Conservation (phyloP, 202 grass and related monocot species). For the Setaria viridis region DNA sequence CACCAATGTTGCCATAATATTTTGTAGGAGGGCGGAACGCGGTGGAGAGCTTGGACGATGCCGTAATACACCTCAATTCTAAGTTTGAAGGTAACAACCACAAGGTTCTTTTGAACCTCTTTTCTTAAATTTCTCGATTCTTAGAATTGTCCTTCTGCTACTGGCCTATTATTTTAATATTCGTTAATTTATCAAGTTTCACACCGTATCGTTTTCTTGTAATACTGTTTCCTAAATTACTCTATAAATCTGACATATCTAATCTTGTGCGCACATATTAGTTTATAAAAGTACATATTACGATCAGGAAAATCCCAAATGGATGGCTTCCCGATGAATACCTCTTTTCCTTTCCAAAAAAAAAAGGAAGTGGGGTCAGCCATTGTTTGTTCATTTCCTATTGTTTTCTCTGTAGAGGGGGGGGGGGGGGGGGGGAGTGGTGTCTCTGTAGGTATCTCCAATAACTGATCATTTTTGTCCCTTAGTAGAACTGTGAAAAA, state of each 20-base stretch:
- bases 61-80: not conserved
- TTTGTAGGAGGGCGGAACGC: not conserved
- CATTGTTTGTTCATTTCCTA: not conserved
- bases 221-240: not conserved
- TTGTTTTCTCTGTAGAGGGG: not conserved
- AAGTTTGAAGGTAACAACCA: constrained; percentile 37
- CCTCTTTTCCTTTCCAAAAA: no score
- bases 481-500: not conserved
- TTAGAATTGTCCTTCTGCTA: not conserved
- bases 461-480: not conserved
- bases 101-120: not conserved
- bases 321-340: no score
- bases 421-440: not conserved
- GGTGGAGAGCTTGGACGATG: not conserved
- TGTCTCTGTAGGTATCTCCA: not conserved
- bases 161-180: not conserved
- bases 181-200: not conserved
- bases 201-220: not conserved
- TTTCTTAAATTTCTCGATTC: not conserved
- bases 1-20: not conserved
- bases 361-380: no score
- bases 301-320: no score
- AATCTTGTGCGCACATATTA: not conserved
- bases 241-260: not conserved
- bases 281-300: not conserved